A percentile compares a stretch with the other conserved stretches of the same genome.
These are phyloP conservation scores for Phylloboletellus chloephorus DNA, from an alignment of 1,284 basidiomycete species.

Conservation along the genomic window DNA sequence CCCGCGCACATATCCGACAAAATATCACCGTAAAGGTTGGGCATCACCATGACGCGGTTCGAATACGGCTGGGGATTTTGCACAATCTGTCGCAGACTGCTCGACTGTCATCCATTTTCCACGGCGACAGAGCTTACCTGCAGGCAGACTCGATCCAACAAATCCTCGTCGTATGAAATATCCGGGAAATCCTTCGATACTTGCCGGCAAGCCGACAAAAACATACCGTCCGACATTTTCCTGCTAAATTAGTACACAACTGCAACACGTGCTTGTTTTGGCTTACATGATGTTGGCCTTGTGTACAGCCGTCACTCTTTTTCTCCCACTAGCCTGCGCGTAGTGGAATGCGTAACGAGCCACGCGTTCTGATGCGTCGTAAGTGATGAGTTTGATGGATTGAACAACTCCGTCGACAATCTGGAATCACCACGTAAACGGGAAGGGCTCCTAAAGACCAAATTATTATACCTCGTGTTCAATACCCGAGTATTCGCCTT, in stretches of 20 bases:
- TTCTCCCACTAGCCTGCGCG: slow-evolving; percentile 81
- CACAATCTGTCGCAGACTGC: slow-evolving; percentile 53
- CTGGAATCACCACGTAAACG: slow-evolving; percentile 35
- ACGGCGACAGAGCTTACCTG: slow-evolving; percentile 46
- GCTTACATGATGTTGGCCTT: slow-evolving; percentile 98
- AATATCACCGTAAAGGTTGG: slow-evolving; percentile 97
- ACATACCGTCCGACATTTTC: slow-evolving; percentile 99
- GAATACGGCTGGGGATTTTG: slow-evolving; percentile 93
- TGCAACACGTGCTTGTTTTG: slow-evolving; percentile 5
- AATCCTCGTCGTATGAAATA: slow-evolving; percentile 94
- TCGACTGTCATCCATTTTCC: slow-evolving; percentile 2
- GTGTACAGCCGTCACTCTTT: slow-evolving; percentile 97
- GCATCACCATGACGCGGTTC: slow-evolving; percentile 99
- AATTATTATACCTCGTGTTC: slow-evolving; percentile 80
- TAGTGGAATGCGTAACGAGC: slow-evolving; percentile 99
- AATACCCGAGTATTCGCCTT: slow-evolving; percentile 99
- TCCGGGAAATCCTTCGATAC: slow-evolving; percentile 96
- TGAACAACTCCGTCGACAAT: slow-evolving; percentile 98
- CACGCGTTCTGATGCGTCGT: slow-evolving; percentile 98
- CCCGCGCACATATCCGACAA: slow-evolving; percentile 99
- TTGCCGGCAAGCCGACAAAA: slow-evolving; percentile 94
- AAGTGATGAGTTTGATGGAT: slow-evolving; percentile 99
- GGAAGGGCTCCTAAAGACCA: neutral
- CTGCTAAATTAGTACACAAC: slow-evolving; percentile 35
- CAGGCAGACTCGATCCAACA: slow-evolving; percentile 95